Evolutionary conservation across 2,329 filamentous ascomycete genomes (phyloP).

Genomic region (Verticillium longisporum): DNA sequence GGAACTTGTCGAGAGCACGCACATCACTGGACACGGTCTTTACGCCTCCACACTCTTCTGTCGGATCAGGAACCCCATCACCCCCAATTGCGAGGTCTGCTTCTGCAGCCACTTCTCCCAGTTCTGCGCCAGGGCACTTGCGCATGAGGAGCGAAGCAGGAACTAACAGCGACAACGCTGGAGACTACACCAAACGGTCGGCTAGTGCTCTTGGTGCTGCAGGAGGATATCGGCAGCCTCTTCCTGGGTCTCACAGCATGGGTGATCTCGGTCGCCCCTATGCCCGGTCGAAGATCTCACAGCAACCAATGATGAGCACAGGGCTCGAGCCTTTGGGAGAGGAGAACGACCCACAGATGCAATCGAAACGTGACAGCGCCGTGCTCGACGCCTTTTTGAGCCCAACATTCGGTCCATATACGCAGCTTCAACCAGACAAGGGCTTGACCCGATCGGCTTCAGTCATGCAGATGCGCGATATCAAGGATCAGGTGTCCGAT

Average conservation of each 20-base stretch:
- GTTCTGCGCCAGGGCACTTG: conserved; percentile 39
- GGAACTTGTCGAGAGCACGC: conserved; percentile 74
- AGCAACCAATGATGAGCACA: conserved; percentile 29
- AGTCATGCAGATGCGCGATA: conserved; percentile 61
- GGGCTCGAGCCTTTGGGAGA: conserved; percentile 48
- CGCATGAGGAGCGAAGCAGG: conserved; percentile 51
- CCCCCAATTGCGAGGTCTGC: conserved; percentile 36
- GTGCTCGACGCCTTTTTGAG: conserved; percentile 33
- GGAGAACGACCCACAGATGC: conserved; percentile 30
- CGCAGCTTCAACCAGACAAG: conserved; percentile 29
- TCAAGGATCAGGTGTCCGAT: conserved; percentile 80
- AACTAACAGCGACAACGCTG: conserved; percentile 21
- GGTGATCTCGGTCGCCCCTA: conserved; percentile 29
- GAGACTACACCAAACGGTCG: conserved; percentile 43
- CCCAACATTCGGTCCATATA: conserved; percentile 34
- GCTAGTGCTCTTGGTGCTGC: conserved; percentile 57
- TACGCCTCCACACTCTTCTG: conserved; percentile 22
- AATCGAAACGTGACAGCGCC: conserved; percentile 22
- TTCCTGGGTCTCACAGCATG: conserved; percentile 34
- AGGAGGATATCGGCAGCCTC: conserved; percentile 48
- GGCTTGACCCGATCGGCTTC: conserved; percentile 61
- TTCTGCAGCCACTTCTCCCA: conserved; percentile 14
- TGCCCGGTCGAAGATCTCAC: conserved; percentile 28
- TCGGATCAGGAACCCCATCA: conserved; percentile 43
- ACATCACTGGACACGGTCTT: conserved; percentile 51